Evolutionary conservation across 495 filamentous ascomycete species (phyloP).

Genomic region (Penicillium goetzii): DNA sequence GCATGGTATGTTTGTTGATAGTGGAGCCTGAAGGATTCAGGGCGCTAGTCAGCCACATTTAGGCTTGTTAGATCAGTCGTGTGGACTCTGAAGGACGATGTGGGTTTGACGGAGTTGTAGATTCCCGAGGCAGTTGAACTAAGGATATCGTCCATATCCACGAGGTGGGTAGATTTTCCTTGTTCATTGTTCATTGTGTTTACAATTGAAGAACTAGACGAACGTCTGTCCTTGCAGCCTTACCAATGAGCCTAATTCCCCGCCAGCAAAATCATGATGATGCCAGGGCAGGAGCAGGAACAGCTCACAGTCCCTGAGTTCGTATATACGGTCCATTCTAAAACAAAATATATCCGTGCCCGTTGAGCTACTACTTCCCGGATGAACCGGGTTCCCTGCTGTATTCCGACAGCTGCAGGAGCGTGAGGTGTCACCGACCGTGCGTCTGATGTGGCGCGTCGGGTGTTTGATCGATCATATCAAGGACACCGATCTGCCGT

Average conservation of each 20-base stretch:
- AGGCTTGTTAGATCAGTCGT: not conserved
- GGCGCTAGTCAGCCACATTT: not conserved
- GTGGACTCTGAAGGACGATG: not conserved
- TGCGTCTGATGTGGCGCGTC: slow-evolving; percentile 12
- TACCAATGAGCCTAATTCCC: not conserved
- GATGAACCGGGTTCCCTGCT: slow-evolving; percentile 10
- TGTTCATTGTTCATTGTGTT: not conserved
- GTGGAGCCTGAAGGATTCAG: not conserved
- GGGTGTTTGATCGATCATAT: slow-evolving; percentile 25
- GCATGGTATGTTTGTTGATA: not conserved
- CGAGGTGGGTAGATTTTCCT: not conserved
- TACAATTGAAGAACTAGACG: not conserved
- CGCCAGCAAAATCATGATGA: not conserved
- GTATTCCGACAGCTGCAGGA: slow-evolving; percentile 21
- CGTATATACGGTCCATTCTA: not conserved
- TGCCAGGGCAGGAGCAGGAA: not conserved
- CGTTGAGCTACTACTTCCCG: not conserved
- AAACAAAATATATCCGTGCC: not conserved
- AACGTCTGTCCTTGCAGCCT: not conserved
- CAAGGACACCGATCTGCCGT: not conserved
- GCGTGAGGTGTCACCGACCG: slow-evolving; percentile 28
- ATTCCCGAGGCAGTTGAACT: not conserved
- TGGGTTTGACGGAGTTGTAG: not conserved
- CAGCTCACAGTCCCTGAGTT: not conserved
- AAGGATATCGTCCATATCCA: not conserved